Evolutionary conservation across 108 stramenopile species (phyloP), one percentile per base, ranked within the genome.

Genomic region (Pseudonitzschia delicatissima): DNA sequence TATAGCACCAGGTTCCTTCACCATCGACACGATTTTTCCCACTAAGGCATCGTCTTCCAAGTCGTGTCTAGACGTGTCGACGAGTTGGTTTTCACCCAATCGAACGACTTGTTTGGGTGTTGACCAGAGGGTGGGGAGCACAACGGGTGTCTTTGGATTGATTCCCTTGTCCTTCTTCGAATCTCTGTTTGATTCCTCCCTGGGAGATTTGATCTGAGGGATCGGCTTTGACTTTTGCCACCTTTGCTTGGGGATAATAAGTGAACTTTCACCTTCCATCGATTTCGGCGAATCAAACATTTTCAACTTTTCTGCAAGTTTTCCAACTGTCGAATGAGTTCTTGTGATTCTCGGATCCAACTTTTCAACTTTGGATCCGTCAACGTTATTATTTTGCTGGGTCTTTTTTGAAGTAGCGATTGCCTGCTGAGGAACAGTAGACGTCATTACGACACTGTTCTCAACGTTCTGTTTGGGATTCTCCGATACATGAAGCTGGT

Each of bases 1-100:
- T 29, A 55, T 55, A 55, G 31, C 18, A 15, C 31, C 31, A 17
- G 53, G 28, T 33, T 55, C 53, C 29, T 55, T 55, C 11, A 55
- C 29, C 31, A 55, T 13, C 11, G 26, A 55, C 9, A 55, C 15
- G 32, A 55, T 55, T 13, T 55, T n/a, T 12, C 31, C 53, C 29
- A 33, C 53, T 5, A 55, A 0, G 6, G 17, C 0, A 0, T 55
- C 31, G 17, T 44, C 42, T 3, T 44, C n/a, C 42, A n/a, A 13
- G 1, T n/a, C 6, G 7, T 2, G 13, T 44, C 7, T 6, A 2
- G 42, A 7, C 2, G 4, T 3, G 42, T n/a, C n/a, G 1, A 23
- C 47, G n/a, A n/a, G n/a, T 7, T 21, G 3, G 20, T 48, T 48
- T 23, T 23, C 0, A 23, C 7, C 9, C 1, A 23, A 23, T 8